A percentile compares a stretch with the other conserved stretches of the same genome.
phyloP scores from a whole-genome alignment of 352 stramenopile species.

The Globisporangium polare region DNA sequence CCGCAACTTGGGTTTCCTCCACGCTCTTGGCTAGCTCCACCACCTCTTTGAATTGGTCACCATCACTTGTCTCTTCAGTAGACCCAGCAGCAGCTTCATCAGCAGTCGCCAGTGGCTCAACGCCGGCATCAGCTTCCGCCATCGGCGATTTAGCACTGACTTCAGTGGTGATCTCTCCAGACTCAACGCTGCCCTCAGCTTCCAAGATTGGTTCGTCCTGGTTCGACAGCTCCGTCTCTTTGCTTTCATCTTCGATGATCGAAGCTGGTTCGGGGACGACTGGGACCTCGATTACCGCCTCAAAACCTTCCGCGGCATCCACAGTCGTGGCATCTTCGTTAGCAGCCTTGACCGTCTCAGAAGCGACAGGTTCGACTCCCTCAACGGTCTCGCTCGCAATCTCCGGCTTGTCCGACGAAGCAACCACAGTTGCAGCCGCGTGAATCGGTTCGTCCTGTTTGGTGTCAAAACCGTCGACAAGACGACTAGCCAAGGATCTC shows the following conservation, averaged over 20 bases:
- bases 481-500: conserved; percentile 9
- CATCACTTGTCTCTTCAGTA: not conserved
- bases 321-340: not conserved
- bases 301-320: not conserved
- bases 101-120: too few relatives aligned
- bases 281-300: not conserved
- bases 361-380: not conserved
- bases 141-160: not conserved
- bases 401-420: not conserved
- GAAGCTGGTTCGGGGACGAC: not conserved
- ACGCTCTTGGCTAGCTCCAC: not conserved
- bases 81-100: not conserved
- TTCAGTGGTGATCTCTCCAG: not conserved
- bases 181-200: not conserved
- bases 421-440: not conserved
- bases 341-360: not conserved
- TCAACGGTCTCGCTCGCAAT: not conserved
- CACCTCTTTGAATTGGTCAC: not conserved
- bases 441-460: conserved; percentile 2
- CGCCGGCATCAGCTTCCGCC: too few relatives aligned
- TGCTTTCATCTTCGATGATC: not conserved
- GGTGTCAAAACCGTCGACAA: conserved; percentile 12
- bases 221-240: not conserved
- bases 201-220: not conserved
- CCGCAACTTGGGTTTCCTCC: not conserved